phyloP scores from a whole-genome alignment of 257 asterid genomes.

The Primulina eburnea region DNA sequence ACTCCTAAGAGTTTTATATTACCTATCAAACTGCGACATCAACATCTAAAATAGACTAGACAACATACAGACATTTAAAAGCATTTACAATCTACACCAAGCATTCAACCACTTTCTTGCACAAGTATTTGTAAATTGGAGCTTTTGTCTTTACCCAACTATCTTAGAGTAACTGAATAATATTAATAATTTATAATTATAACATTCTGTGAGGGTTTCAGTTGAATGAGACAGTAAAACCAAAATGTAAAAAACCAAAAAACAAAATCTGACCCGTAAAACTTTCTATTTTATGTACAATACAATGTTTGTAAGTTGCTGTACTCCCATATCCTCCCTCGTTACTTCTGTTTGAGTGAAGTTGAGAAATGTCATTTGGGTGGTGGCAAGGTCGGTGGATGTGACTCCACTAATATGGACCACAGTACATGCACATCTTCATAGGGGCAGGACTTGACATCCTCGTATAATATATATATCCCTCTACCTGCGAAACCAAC shows the following conservation, averaged over 20 bases:
- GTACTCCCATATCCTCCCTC: slow-evolving; percentile 21
- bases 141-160: background rate
- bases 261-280: slow-evolving; percentile 22
- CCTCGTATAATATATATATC: slow-evolving; percentile 87
- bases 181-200: slow-evolving; percentile 36
- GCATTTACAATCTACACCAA: background rate
- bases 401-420: slow-evolving; percentile 91
- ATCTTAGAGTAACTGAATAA: slow-evolving; percentile 19
- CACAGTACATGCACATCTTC: slow-evolving; percentile 95
- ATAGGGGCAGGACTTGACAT: slow-evolving; percentile 87
- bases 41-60: background rate
- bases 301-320: slow-evolving; percentile 23
- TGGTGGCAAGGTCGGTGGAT: slow-evolving; percentile 58
- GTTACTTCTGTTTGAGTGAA: slow-evolving; percentile 19
- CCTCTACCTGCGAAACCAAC: slow-evolving; percentile 59
- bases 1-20: background rate
- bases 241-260: slow-evolving; percentile 18
- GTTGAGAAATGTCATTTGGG: slow-evolving; percentile 37
- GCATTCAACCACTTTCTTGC: background rate
- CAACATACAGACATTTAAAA: background rate
- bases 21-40: background rate
- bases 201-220: slow-evolving; percentile 27
- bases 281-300: slow-evolving; percentile 44
- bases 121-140: background rate
- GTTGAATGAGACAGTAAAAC: slow-evolving; percentile 29